Conservation (phyloP, 257 asterid species). For the Ocimum tenuiflorum region DNA sequence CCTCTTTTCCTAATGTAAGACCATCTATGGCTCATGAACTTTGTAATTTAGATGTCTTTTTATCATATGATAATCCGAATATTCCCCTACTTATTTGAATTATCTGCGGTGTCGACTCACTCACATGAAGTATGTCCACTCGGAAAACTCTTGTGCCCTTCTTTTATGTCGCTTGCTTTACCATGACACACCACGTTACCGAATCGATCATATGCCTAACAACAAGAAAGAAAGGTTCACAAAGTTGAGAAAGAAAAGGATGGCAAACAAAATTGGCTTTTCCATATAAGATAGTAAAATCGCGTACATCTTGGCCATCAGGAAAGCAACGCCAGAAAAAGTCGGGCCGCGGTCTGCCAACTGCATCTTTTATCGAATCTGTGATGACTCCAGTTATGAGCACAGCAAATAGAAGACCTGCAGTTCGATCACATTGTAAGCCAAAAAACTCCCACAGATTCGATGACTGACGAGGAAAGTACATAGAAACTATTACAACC, state of each 20-base stretch:
- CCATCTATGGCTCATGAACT: not conserved
- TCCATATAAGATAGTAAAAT: not conserved
- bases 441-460: not conserved
- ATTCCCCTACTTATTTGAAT: no score
- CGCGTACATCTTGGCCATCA: conserved; percentile 57
- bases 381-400: conserved; percentile 75
- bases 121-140: conserved; percentile 88
- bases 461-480: not conserved
- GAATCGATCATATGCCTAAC: conserved; percentile 47
- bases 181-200: conserved; percentile 79
- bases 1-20: no score
- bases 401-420: conserved; percentile 77
- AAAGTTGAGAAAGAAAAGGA: not conserved
- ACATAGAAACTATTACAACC: conserved; percentile 39
- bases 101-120: no score
- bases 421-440: conserved; percentile 19
- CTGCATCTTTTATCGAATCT: conserved; percentile 72
- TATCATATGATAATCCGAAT: not conserved
- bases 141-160: conserved; percentile 95
- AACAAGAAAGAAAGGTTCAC: not conserved
- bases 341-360: conserved; percentile 84
- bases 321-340: conserved; percentile 97
- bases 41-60: not conserved
- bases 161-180: conserved; percentile 55
- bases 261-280: not conserved